Percentiles rank a stretch among this genome's conserved stretches.
phyloP scores from a whole-genome alignment of 306 rosid species.

The Notholithocarpus densiflorus region DNA sequence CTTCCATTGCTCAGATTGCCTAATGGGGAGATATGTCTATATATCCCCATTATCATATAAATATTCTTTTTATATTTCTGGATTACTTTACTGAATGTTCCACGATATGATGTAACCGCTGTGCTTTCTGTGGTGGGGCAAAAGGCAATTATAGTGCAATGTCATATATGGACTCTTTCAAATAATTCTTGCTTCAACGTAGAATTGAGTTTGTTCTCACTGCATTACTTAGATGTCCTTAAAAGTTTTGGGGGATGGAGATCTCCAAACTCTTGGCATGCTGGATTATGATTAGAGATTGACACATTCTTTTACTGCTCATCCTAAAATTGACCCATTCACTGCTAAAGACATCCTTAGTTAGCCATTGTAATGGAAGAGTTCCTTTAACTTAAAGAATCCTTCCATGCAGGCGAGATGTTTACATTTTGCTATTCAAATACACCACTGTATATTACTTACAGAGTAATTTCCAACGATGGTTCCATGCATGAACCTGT shows the following conservation, averaged over 20 bases:
- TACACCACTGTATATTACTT: conserved; percentile 76
- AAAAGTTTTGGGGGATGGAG: conserved; percentile 93
- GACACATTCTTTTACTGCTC: conserved; percentile 83
- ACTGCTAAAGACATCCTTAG: conserved; percentile 51
- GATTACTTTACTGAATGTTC: too few relatives aligned
- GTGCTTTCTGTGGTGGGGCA: conserved; percentile 3
- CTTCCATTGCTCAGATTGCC: too few relatives aligned
- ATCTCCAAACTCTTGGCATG: conserved; percentile 83
- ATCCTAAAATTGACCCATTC: conserved; percentile 88
- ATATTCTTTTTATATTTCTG: too few relatives aligned
- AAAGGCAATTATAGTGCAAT: background rate
- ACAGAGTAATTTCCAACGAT: conserved; percentile 83
- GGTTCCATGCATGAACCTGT: conserved; percentile 89
- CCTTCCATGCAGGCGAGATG: conserved; percentile 78
- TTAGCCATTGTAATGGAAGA: conserved; percentile 10
- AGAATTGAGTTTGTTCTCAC: conserved; percentile 23
- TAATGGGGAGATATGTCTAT: too few relatives aligned
- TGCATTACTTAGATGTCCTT: conserved; percentile 57
- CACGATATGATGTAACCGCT: background rate
- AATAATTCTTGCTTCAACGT: conserved; percentile 9
- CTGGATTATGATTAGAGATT: conserved; percentile 91
- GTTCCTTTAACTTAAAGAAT: conserved; percentile 14
- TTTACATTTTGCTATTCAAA: conserved; percentile 88
- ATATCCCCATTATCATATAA: too few relatives aligned
- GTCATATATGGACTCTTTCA: background rate